Base-by-base conservation (phyloP, 768 basidiomycete genomes). In the Tremella yokohamensis region DNA sequence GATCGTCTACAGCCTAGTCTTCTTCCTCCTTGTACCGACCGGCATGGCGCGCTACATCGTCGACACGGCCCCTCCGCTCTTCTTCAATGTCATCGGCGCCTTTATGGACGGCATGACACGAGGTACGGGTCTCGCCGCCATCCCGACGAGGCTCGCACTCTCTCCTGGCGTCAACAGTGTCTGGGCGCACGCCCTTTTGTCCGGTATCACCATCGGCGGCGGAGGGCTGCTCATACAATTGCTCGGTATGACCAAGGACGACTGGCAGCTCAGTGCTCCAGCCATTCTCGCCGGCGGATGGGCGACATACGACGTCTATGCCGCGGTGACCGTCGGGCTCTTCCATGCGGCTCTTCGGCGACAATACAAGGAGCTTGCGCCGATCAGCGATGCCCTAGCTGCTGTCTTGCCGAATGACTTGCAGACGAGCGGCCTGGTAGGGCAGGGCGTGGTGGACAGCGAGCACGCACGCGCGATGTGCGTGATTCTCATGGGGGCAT, bases 81-180 rank as follows among this genome's bases (percentile, higher is more conserved):
- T 68, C 39, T 62, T 64, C 57, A 61, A 57, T 45, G 19, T 73
- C 50, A 9, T 61, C 13, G 56, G 54, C 24, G 52, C 65, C 1
- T 47, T 53, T 22, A 50, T 65, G 25, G 71, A 73, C 39, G 68
- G 64, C 11, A 39, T 68, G n/a, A 66, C 64, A 16, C 56, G 71
- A 37, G 64, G 60, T 1, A 61, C 59, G 0, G 60, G 62, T 15
- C 63, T 69, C 25, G 52, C 67, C n/a, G 55, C 68, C 8, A 4
- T 72, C 0, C 61, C 59, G 0, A 16, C 45, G 16, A 38, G 60
- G 7, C 40, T 69, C 3, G 49, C 24, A 37, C 22, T 51, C 44
- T 40, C 52, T 22, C 42, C 42, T 15, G 42, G n/a, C 12, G 40
- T 19, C 19, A 13, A 49, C 18, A 61, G 40, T n/a, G 9, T 47